phyloP scores from a whole-genome alignment of 2,329 filamentous ascomycete species.

The Aureobasidium sp. region DNA sequence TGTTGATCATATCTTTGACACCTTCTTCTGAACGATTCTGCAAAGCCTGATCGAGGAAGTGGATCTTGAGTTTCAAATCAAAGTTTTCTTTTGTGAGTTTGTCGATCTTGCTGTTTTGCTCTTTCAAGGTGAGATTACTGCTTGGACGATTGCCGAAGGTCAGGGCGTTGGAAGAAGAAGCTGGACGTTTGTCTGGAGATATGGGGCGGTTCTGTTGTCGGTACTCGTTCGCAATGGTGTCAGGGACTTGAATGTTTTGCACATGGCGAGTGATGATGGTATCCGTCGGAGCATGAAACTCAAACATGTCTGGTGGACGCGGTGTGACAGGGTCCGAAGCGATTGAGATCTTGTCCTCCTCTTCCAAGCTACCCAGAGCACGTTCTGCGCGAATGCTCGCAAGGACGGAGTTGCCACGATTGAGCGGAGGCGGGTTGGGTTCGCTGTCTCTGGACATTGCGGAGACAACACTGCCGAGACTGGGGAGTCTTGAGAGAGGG shows the following conservation, averaged over 20 bases:
- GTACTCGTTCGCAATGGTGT: conserved; percentile 80
- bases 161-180: conserved; percentile 28
- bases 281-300: conserved; percentile 56
- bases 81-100: conserved; percentile 97
- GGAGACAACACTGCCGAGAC: conserved; percentile 83
- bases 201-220: conserved; percentile 63
- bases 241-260: conserved; percentile 82
- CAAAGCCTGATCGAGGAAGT: conserved; percentile 88
- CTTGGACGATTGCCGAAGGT: conserved; percentile 22
- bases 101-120: conserved; percentile 96
- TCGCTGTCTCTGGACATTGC: conserved; percentile 54
- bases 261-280: conserved; percentile 84
- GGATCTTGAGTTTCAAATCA: conserved; percentile 92
- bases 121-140: conserved; percentile 71
- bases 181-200: conserved; percentile 52
- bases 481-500: conserved; percentile 66
- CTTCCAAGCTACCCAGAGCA: conserved; percentile 40
- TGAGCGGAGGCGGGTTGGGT: conserved; percentile 24
- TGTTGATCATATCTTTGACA: conserved; percentile 94
- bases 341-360: conserved; percentile 48
- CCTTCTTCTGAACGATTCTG: conserved; percentile 93
- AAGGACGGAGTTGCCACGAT: conserved; percentile 27
- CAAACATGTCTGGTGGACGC: conserved; percentile 47
- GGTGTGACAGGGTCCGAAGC: conserved; percentile 60
- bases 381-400: conserved; percentile 34